Conservation (phyloP, 2,329 filamentous ascomycete species). For the Dactylellina drechsleri region DNA sequence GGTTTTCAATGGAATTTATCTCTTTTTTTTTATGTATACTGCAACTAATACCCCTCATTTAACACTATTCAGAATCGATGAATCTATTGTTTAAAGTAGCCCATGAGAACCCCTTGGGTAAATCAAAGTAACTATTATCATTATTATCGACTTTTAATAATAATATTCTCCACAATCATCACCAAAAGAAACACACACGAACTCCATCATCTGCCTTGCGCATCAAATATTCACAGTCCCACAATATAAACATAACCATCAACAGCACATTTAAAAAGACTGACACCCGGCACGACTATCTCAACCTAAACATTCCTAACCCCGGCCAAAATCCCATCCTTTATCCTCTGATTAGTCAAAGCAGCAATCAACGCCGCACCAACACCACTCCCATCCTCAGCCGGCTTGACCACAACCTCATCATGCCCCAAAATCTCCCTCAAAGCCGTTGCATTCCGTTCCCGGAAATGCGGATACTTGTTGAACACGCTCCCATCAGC, state of each 20-base stretch:
- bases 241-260: background rate
- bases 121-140: constrained; percentile 15
- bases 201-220: too few species aligned
- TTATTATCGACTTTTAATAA: constrained; percentile 28
- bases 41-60: constrained; percentile 29
- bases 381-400: constrained; percentile 97
- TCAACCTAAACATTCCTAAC: constrained; percentile 61
- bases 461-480: constrained; percentile 99
- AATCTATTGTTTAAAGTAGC: background rate
- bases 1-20: background rate
- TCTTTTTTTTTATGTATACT: constrained; percentile 20
- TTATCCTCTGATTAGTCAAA: constrained; percentile 72
- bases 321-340: constrained; percentile 72
- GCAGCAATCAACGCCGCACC: constrained; percentile 92
- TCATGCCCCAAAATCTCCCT: constrained; percentile 92
- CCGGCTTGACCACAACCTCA: constrained; percentile 75
- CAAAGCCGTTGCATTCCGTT: constrained; percentile 85
- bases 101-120: too few species aligned
- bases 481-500: constrained; percentile 98
- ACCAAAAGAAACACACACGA: background rate
- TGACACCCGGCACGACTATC: background rate
- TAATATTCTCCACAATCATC: constrained; percentile 3
- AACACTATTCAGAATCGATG: constrained; percentile 13
- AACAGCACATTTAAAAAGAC: background rate
- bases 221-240: too few species aligned